These are phyloP conservation scores for Colletotrichum phormii DNA, from an alignment of 2,329 filamentous ascomycete genomes.

Conservation along the genomic window DNA sequence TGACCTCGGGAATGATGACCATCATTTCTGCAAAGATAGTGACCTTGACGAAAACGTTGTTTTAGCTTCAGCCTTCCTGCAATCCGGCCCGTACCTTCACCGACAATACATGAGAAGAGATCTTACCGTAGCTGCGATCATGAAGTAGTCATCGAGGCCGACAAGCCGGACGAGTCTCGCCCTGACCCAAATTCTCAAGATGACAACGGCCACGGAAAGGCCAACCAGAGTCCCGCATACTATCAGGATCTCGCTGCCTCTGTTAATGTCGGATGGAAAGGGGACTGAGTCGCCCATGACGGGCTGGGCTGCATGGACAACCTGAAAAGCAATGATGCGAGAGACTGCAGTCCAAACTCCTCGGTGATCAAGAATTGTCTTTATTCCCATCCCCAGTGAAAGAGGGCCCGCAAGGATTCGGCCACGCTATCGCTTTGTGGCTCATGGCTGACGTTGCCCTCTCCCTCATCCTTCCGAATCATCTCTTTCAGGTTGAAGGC, in stretches of 20 bases:
- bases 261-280: conserved; percentile 43
- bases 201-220: conserved; percentile 41
- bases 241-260: conserved; percentile 45
- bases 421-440: too few species aligned
- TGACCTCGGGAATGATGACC: conserved; percentile 44
- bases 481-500: too few species aligned
- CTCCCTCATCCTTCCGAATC: too few species aligned
- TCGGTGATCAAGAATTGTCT: too few species aligned
- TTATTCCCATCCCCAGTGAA: too few species aligned
- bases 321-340: not conserved
- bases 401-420: too few species aligned
- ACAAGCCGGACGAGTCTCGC: conserved; percentile 40
- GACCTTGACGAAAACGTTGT: conserved; percentile 2
- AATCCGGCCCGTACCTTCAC: not conserved
- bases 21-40: conserved; percentile 43
- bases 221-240: conserved; percentile 42
- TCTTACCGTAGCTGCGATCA: conserved; percentile 44
- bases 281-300: not conserved
- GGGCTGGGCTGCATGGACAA: not conserved
- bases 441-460: too few species aligned
- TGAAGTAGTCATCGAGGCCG: conserved; percentile 44
- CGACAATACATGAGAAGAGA: too few species aligned
- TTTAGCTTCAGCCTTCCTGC: not conserved
- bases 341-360: not conserved
- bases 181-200: conserved; percentile 43